phyloP scores from a whole-genome alignment of 768 basidiomycete species.

The Saitozyma sp. region DNA sequence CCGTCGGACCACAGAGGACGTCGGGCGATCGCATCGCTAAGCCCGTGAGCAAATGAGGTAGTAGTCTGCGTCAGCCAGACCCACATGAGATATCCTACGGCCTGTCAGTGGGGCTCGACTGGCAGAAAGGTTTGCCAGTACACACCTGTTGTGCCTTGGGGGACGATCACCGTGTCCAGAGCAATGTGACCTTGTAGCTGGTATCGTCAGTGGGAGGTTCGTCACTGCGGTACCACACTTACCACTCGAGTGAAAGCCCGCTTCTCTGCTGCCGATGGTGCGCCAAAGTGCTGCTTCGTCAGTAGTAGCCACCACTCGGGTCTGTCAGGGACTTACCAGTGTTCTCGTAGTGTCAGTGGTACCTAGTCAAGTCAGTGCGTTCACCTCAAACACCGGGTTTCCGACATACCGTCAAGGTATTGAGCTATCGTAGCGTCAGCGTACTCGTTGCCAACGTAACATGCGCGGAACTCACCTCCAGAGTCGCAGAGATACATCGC shows the following conservation, averaged over 20 bases:
- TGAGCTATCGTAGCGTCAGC: conserved; percentile 59
- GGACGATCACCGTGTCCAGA: conserved; percentile 81
- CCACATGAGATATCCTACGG: neutral
- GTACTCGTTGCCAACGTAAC: neutral
- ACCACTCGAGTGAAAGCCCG: conserved; percentile 83
- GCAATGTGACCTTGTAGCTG: conserved; percentile 56
- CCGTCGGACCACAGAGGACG: conserved; percentile 46
- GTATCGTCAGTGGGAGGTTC: conserved; percentile 5
- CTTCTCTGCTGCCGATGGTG: conserved; percentile 76
- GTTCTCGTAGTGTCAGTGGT: conserved; percentile 95
- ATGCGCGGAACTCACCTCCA: conserved; percentile 60
- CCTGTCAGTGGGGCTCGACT: neutral
- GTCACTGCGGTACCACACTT: conserved; percentile 47
- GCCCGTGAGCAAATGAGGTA: conserved; percentile 18
- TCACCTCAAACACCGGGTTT: conserved; percentile 6
- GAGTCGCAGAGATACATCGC: conserved; percentile 80
- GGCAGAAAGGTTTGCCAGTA: neutral
- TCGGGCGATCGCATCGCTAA: conserved; percentile 21
- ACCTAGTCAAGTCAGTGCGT: conserved; percentile 47
- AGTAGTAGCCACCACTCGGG: no score
- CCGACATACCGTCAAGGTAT: conserved; percentile 65
- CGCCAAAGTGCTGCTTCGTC: conserved; percentile 73
- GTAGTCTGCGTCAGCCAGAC: neutral
- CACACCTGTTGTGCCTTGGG: conserved; percentile 57
- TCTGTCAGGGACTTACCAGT: conserved; percentile 59